These are phyloP conservation scores for Trichocladium uniseriatum DNA, from an alignment of 495 filamentous ascomycete species.

Conservation along the genomic window DNA sequence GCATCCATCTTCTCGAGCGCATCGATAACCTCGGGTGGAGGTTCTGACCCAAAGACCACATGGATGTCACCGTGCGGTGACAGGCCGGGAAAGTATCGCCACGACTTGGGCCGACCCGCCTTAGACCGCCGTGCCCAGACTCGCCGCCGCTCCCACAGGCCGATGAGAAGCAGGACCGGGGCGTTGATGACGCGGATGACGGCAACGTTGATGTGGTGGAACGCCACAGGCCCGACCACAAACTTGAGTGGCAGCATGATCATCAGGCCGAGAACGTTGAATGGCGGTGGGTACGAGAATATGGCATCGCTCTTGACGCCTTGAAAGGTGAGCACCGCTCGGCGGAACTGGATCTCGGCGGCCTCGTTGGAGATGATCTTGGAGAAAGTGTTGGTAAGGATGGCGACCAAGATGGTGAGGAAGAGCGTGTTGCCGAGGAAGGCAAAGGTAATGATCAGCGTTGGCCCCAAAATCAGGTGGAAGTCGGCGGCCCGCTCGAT, in stretches of 20 bases:
- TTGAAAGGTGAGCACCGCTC: slow-evolving; percentile 55
- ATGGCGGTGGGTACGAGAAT: slow-evolving; percentile 55
- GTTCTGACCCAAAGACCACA: slow-evolving; percentile 51
- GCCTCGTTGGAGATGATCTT: slow-evolving; percentile 51
- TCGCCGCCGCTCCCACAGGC: slow-evolving; percentile 41
- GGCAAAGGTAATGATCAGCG: slow-evolving; percentile 53
- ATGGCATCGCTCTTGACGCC: slow-evolving; percentile 56
- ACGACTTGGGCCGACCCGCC: slow-evolving; percentile 24
- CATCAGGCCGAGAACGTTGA: slow-evolving; percentile 52
- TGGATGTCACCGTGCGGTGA: slow-evolving; percentile 51
- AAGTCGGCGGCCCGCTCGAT: slow-evolving; percentile 49
- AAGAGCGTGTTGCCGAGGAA: slow-evolving; percentile 62
- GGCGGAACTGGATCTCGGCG: slow-evolving; percentile 54
- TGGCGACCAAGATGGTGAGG: slow-evolving; percentile 57
- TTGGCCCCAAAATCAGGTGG: slow-evolving; percentile 49
- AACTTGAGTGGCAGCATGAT: slow-evolving; percentile 50
- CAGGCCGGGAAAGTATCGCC: slow-evolving; percentile 42
- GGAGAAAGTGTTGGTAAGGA: slow-evolving; percentile 55
- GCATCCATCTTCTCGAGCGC: slow-evolving; percentile 27
- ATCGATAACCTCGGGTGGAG: slow-evolving; percentile 41
- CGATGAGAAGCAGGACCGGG: slow-evolving; percentile 46
- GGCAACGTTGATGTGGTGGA: slow-evolving; percentile 54
- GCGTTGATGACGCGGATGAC: slow-evolving; percentile 46
- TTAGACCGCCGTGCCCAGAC: slow-evolving; percentile 25
- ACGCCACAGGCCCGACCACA: slow-evolving; percentile 43